Base-by-base conservation (phyloP, 345 rosid species). In the Arabis alpina region DNA sequence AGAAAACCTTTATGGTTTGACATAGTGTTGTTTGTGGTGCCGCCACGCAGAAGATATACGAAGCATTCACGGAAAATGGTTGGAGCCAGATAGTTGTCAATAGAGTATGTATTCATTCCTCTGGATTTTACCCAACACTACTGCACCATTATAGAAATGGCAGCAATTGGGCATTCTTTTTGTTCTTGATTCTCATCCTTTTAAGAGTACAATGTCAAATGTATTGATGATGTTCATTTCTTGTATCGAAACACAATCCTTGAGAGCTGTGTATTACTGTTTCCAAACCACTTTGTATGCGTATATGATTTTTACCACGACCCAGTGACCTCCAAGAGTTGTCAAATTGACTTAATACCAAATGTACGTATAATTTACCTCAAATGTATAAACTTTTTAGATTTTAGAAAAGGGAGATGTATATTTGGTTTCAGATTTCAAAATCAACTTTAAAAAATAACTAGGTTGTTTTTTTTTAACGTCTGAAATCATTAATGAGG, bases 41-140 rank as follows among this genome's bases (percentile, higher is more conserved):
- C 14, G 37, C 25, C 14, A 27, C 39, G 27, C 40, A 49, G 30
- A 49, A 37, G 44, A 60, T 40, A 36, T 27, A 27, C 10, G 42
- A 70, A 7, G 32, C 37, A 39, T 67, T 44, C 63, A 54, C 44
- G 19, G 2, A 11, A 54, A 43, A 16, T 48, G 36, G 55, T 56
- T 60, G 44, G 60, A 70, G 51, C 61, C 32, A 34, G 44, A 34
- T n/a, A 42, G 61, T 52, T 44, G 56, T 72, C 10, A n/a, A 72
- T 72, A 72, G 64, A 45, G 16, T 71, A 23, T 54, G 56, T 54
- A 56, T 56, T 64, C 40, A 36, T 36, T 36, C 40, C 41, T 27
- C 44, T 16, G 15, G 54, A 30, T 48, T 19, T 57, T 15, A 24
- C 66, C 75, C 60, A 71, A 36, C 51, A 47, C 64, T 63, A 47